Percentiles rank a stretch among this genome's conserved stretches.
Conservation (phyloP, 148 eudicot species). For the Silene latifolia region DNA sequence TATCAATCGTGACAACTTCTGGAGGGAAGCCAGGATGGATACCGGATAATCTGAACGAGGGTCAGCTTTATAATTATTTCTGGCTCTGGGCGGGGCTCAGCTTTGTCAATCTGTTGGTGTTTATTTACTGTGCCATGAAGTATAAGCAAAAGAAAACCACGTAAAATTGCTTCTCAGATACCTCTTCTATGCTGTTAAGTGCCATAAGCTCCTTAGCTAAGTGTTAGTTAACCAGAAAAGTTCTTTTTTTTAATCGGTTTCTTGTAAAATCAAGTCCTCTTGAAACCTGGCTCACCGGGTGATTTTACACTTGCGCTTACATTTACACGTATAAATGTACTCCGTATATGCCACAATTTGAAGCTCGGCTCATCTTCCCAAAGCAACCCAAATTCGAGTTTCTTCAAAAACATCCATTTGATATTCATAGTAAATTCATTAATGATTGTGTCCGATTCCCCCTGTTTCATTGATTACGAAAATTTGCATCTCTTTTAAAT, state of each 20-base stretch:
- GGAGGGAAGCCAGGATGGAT: slow-evolving; percentile 17
- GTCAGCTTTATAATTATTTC: slow-evolving; percentile 37
- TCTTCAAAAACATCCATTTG: too few relatives aligned
- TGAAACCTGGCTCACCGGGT: not conserved
- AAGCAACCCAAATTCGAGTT: too few relatives aligned
- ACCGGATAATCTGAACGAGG: slow-evolving; percentile 12
- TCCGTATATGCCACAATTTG: not conserved
- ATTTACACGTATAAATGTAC: not conserved
- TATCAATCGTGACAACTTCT: slow-evolving; percentile 16
- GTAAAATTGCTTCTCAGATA: not conserved
- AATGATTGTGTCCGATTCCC: not conserved
- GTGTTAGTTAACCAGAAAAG: not conserved
- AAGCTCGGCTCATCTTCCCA: too few relatives aligned
- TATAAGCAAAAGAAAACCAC: slow-evolving; percentile 40
- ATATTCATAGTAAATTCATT: not conserved
- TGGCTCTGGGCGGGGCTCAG: slow-evolving; percentile 49
- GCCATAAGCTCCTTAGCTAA: not conserved
- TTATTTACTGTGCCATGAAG: slow-evolving; percentile 43
- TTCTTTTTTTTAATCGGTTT: not conserved
- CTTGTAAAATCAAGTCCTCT: not conserved
- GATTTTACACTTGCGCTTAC: too few relatives aligned
- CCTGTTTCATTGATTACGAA: not conserved
- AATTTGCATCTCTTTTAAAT: not conserved
- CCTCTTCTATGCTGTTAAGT: not conserved
- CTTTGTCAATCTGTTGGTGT: slow-evolving; percentile 48